Conservation (phyloP, 2,329 filamentous ascomycete genomes). For the Orbilia quercus region DNA sequence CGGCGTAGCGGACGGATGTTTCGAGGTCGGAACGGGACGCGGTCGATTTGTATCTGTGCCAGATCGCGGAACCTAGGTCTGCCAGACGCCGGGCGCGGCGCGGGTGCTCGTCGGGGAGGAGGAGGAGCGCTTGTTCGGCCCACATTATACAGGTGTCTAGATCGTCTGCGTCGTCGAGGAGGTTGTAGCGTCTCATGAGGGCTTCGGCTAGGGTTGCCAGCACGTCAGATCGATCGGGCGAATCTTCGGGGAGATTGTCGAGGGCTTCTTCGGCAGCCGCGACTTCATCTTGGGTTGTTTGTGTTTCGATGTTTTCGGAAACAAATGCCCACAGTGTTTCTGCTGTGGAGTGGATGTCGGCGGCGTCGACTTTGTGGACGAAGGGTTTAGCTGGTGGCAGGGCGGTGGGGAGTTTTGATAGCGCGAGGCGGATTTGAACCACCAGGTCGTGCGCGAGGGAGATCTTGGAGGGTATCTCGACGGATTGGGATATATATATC, state of each 20-base stretch:
- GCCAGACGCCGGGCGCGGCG: background rate
- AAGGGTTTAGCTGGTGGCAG: background rate
- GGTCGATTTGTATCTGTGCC: constrained; percentile 1
- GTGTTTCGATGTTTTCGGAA: background rate
- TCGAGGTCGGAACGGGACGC: constrained; percentile 5
- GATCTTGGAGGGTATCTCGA: background rate
- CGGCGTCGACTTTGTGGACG: background rate
- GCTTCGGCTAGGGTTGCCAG: constrained; percentile 7
- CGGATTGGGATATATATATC: background rate
- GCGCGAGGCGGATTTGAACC: background rate
- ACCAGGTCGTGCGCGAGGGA: background rate
- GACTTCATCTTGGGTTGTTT: constrained; percentile 5
- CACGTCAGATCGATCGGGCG: constrained; percentile 6
- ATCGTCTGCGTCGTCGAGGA: constrained; percentile 13
- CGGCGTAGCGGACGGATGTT: constrained; percentile 3
- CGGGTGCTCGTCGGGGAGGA: constrained; percentile 11
- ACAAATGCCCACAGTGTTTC: background rate
- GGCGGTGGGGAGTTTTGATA: constrained; percentile 5
- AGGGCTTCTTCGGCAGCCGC: constrained; percentile 7
- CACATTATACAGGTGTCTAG: constrained; percentile 24
- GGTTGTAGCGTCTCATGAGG: background rate
- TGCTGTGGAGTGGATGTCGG: background rate
- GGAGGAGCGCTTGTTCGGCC: constrained; percentile 16
- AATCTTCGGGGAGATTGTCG: constrained; percentile 15
- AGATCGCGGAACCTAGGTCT: constrained; percentile 7